Percentiles rank a stretch among this genome's conserved stretches.
phyloP scores from a whole-genome alignment of 208 protist species.

The Wallacemonas sp. region DNA sequence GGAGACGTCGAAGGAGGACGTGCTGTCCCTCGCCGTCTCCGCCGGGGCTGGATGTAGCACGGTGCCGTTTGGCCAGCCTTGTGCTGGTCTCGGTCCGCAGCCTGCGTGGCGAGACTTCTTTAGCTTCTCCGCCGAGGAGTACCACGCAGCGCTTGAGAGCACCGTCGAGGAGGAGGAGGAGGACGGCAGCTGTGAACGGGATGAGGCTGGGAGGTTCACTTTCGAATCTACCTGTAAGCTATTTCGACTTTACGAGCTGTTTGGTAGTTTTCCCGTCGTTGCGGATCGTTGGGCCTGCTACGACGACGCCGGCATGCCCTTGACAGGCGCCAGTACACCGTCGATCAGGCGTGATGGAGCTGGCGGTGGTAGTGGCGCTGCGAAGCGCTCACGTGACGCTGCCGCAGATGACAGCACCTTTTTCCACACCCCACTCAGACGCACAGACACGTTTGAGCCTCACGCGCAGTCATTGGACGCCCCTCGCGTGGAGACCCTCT shows the following conservation, averaged over 20 bases:
- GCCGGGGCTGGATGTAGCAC: not conserved
- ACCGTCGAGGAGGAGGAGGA: no score
- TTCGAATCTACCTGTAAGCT: conserved; percentile 39
- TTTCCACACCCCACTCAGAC: no score
- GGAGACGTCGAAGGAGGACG: not conserved
- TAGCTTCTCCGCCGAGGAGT: conserved; percentile 53
- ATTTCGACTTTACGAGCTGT: conserved; percentile 48
- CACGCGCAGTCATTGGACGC: not conserved
- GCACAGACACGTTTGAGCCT: not conserved
- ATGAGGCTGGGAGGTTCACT: conserved; percentile 20
- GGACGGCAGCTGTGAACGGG: not conserved
- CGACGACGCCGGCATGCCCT: not conserved
- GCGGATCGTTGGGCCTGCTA: conserved; percentile 47
- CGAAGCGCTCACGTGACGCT: no score
- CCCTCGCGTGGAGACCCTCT: conserved; percentile 24
- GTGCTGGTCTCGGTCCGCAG: not conserved
- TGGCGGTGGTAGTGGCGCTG: not conserved
- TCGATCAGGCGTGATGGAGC: not conserved
- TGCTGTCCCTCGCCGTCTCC: not conserved
- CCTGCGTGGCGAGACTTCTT: conserved; percentile 29
- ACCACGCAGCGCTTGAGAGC: conserved; percentile 12
- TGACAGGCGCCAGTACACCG: not conserved
- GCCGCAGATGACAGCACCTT: not conserved
- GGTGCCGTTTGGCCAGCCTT: not conserved
- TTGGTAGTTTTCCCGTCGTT: conserved; percentile 61